A percentile compares a stretch with the other conserved stretches of the same genome.
Conservation (phyloP, 768 basidiomycete species). For the Heimioporus sp. region DNA sequence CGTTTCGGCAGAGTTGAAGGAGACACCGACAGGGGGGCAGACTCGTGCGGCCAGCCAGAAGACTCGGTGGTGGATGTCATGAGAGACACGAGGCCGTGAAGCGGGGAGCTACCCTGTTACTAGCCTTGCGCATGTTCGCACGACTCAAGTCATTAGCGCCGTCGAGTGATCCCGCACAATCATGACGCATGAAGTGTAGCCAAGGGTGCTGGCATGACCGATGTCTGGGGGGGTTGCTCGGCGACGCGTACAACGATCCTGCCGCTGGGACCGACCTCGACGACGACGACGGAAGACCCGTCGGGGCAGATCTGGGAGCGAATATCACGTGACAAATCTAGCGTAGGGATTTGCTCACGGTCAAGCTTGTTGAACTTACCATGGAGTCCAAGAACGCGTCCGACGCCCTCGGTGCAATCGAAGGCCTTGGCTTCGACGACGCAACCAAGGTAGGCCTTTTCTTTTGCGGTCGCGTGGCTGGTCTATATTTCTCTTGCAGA, state of each 20-base stretch:
- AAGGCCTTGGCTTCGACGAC: slow-evolving; percentile 56
- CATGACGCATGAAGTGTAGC: not conserved
- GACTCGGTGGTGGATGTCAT: slow-evolving; percentile 47
- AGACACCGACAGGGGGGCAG: slow-evolving; percentile 50
- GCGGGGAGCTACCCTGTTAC: slow-evolving; percentile 24
- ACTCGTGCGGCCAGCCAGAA: slow-evolving; percentile 46
- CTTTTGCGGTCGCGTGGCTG: slow-evolving; percentile 1
- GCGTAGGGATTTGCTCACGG: slow-evolving; percentile 23
- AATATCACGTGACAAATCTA: slow-evolving; percentile 19
- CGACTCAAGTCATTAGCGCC: slow-evolving; percentile 22
- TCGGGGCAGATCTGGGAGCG: too few species aligned
- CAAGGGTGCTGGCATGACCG: not conserved
- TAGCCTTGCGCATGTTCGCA: slow-evolving; percentile 25
- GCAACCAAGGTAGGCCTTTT: slow-evolving; percentile 59
- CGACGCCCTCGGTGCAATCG: slow-evolving; percentile 37
- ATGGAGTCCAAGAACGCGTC: slow-evolving; percentile 27
- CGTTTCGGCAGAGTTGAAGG: slow-evolving; percentile 8
- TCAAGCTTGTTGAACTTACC: slow-evolving; percentile 1
- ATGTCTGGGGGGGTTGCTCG: slow-evolving; percentile 1
- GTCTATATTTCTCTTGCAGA: slow-evolving; percentile 42
- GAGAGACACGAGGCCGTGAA: slow-evolving; percentile 36
- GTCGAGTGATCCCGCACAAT: slow-evolving; percentile 5
- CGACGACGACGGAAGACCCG: not conserved
- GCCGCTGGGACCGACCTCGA: slow-evolving; percentile 11
- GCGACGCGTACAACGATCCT: slow-evolving; percentile 2